Evolutionary conservation across 2,329 filamentous ascomycete genomes (phyloP), one percentile per base, ranked within the genome.

Genomic region (Fusarium newnesense): DNA sequence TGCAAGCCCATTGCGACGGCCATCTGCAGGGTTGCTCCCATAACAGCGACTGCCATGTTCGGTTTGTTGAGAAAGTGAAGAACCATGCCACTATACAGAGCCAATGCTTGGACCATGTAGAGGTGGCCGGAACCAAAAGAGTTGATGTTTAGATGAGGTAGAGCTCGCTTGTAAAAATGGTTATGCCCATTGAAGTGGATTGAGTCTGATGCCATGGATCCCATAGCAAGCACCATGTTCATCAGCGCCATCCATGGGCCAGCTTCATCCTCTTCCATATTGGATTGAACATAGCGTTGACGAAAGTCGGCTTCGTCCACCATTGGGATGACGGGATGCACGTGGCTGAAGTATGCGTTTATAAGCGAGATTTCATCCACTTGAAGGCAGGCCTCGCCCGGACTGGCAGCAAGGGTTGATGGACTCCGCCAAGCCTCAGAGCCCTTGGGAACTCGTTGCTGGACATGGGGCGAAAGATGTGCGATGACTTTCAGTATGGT

Each of bases 51-150:
- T 9, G 47, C 47, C 47, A 50, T 50, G 11, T 50, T 50, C 16
- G 47, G 47, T 11, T 50, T 50, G 16, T 50, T 50, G 8, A 50
- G 47, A 13, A 50, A 50, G 30, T 50, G 47, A 34, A 50, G 47
- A 24, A 50, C 11, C 47, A 50, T 50, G 2, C 47, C 47, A 34
- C 47, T 50, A 13, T 50, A 50, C 16, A 50, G 2, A 24, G 47
- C 30, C 30, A 50, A 4, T 24, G 47, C 47, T 4, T 50, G 47
- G 0, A 50, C 47, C 47, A 50, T 50, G 5, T 50, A 50, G 0
- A 50, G 15, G 0, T 50, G 47, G 0, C 47, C 47, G 8, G 30
- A 50, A 19, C 47, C 47, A 19, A 50, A 50, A 0, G 47, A 50
- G 47, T 34, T 50, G 30, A 50, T 50, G 30, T 50, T 50, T 9